phyloP scores from a whole-genome alignment of 306 rosid species.

The Castanopsis chinensis region DNA sequence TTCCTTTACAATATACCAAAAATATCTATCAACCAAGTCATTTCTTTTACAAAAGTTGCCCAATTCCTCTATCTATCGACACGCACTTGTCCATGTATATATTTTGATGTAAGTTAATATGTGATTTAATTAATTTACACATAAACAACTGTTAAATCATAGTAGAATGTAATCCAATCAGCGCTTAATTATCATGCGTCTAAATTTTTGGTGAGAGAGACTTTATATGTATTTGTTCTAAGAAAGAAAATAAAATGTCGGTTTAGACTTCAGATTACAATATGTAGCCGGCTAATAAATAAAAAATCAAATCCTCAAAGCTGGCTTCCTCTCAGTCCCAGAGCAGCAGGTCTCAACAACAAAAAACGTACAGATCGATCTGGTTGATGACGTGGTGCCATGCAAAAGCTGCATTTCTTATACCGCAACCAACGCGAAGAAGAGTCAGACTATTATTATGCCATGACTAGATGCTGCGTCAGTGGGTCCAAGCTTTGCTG shows the following conservation, averaged over 20 bases:
- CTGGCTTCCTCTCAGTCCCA: not conserved
- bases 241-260: not conserved
- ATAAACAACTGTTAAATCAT: too few relatives aligned
- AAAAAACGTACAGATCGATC: not conserved
- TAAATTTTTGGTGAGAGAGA: too few relatives aligned
- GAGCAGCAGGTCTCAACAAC: not conserved
- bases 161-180: too few relatives aligned
- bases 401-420: not conserved
- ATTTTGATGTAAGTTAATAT: too few relatives aligned
- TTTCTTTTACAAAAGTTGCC: too few relatives aligned
- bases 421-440: not conserved
- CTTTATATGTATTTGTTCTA: too few relatives aligned
- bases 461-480: conserved; percentile 48
- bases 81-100: too few relatives aligned
- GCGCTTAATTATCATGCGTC: too few relatives aligned
- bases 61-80: too few relatives aligned
- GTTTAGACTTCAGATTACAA: not conserved
- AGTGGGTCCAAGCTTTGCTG: not conserved
- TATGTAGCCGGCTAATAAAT: not conserved
- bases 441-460: conserved; percentile 12
- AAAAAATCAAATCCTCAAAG: not conserved
- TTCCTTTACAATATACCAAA: too few relatives aligned
- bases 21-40: too few relatives aligned
- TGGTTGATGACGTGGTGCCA: not conserved
- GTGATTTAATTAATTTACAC: too few relatives aligned